phyloP scores from a whole-genome alignment of 1,284 basidiomycete species.

The Malassezia pachydermatis region DNA sequence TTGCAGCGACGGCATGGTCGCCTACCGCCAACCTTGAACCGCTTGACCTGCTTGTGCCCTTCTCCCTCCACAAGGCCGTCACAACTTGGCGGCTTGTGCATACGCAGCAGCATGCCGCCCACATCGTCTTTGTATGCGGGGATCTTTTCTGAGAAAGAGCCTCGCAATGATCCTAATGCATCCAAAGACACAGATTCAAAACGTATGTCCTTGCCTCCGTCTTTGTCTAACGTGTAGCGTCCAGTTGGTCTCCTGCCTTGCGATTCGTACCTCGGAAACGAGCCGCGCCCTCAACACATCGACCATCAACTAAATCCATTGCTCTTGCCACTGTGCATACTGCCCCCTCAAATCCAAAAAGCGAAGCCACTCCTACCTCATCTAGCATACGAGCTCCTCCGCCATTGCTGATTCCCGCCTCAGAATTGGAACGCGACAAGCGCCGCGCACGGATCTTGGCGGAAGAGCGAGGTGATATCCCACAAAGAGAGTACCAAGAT shows the following conservation, averaged over 20 bases:
- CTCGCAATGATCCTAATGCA: not conserved
- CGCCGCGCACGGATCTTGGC: not conserved
- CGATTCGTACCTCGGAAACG: conserved; percentile 28
- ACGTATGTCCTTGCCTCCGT: no score
- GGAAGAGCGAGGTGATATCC: conserved; percentile 4
- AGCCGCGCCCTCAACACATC: not conserved
- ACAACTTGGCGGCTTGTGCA: not conserved
- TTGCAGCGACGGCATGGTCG: conserved; percentile 1
- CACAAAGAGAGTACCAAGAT: no score
- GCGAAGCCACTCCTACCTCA: no score
- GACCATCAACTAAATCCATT: not conserved
- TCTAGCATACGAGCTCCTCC: no score
- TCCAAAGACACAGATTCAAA: not conserved
- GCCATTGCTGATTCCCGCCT: conserved; percentile 16
- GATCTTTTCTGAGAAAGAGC: not conserved
- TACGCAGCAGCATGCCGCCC: not conserved
- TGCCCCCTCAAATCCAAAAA: no score
- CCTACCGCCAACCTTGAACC: not conserved
- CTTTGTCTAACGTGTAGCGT: no score
- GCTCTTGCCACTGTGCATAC: no score
- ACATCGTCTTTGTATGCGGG: not conserved
- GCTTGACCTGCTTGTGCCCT: not conserved
- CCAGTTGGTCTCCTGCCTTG: conserved; percentile 32
- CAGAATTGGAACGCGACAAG: conserved; percentile 20
- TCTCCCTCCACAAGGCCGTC: not conserved